Evolutionary conservation across 1,284 basidiomycete genomes (phyloP).

Genomic region (Limonomyces culmigenus): DNA sequence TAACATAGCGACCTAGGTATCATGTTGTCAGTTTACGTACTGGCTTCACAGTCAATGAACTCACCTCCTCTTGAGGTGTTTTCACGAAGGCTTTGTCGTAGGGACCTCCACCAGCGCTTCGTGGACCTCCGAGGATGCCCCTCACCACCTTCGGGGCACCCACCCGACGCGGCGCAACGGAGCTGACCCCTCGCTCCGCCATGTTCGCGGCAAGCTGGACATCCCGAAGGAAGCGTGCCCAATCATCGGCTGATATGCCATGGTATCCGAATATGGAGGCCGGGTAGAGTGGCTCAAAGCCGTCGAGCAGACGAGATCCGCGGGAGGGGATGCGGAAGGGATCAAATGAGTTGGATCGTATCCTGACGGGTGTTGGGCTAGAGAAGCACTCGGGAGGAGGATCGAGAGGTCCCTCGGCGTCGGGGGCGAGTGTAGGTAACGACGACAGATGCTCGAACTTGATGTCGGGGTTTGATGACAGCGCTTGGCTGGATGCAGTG

Average conservation of each 20-base stretch:
- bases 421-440: not conserved
- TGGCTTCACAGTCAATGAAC: constrained; percentile 12
- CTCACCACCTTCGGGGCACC: not conserved
- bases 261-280: constrained; percentile 10
- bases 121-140: constrained; percentile 5
- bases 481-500: not conserved
- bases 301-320: constrained; percentile 9
- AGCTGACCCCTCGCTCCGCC: constrained; percentile 9
- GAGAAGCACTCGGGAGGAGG: constrained; percentile 17
- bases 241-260: constrained; percentile 12
- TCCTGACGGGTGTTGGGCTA: constrained; percentile 11
- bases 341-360: constrained; percentile 12
- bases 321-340: constrained; percentile 12
- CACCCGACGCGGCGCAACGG: constrained; percentile 8
- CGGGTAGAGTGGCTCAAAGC: constrained; percentile 14
- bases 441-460: not conserved
- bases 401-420: constrained; percentile 12
- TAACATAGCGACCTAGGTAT: no score
- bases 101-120: constrained; percentile 6
- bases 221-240: constrained; percentile 14
- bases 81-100: constrained; percentile 12
- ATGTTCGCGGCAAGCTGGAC: constrained; percentile 12
- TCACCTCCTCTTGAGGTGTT: constrained; percentile 11
- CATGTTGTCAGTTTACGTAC: no score
- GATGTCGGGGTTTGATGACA: not conserved